Percentiles rank a stretch among this genome's conserved stretches.
Evolutionary conservation across 2,329 filamentous ascomycete species (phyloP).

Genomic region (Didymella arachidicola): DNA sequence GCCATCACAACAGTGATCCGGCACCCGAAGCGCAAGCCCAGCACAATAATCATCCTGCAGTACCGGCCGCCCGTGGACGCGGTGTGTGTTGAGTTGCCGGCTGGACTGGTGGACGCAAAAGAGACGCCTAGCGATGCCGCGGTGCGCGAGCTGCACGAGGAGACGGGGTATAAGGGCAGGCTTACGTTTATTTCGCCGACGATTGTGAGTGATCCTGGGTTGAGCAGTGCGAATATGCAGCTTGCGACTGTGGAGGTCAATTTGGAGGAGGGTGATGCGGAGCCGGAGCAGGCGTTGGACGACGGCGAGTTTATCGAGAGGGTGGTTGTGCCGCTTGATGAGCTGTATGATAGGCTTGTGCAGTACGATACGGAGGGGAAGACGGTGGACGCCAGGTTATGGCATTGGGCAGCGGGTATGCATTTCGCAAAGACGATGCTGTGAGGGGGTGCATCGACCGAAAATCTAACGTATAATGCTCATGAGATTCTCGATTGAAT

Average conservation of each 20-base stretch:
- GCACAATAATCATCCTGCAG: conserved; percentile 65
- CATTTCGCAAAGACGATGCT: conserved; percentile 55
- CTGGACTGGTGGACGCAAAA: conserved; percentile 65
- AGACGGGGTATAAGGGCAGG: conserved; percentile 67
- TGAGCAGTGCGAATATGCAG: conserved; percentile 69
- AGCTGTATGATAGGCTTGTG: conserved; percentile 64
- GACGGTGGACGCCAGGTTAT: conserved; percentile 65
- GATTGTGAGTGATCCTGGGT: conserved; percentile 71
- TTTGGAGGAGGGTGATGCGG: conserved; percentile 57
- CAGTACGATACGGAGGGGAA: conserved; percentile 58
- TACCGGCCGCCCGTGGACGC: conserved; percentile 67
- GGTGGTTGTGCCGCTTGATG: conserved; percentile 64
- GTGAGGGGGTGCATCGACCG: conserved; percentile 12
- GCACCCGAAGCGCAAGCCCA: conserved; percentile 56
- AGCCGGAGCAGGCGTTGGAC: conserved; percentile 66
- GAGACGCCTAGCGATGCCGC: conserved; percentile 65
- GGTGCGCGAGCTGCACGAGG: conserved; percentile 67
- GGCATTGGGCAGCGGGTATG: conserved; percentile 67
- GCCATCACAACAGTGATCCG: conserved; percentile 65
- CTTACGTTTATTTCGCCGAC: conserved; percentile 64
- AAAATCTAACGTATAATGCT: not conserved
- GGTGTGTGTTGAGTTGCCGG: conserved; percentile 67
- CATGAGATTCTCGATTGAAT: not conserved
- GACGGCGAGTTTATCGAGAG: conserved; percentile 69
- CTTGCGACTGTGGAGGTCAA: conserved; percentile 67